Conservation (phyloP, 257 asterid species). For the Cinchona pubescens region DNA sequence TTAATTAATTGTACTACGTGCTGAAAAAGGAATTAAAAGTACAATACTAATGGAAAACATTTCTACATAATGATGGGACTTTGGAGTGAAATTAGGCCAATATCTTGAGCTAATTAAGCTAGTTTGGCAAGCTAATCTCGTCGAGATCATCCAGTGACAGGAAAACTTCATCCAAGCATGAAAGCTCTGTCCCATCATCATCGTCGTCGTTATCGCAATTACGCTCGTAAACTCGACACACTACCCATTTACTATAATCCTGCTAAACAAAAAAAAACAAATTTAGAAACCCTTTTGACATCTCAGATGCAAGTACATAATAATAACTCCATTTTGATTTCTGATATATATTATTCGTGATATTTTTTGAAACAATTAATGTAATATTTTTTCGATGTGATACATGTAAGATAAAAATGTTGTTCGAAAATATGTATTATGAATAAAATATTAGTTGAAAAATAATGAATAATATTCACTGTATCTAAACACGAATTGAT, state of each 20-base stretch:
- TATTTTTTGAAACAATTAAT: no score
- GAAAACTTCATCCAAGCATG: slow-evolving; percentile 96
- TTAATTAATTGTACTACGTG: neutral
- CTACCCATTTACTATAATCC: slow-evolving; percentile 86
- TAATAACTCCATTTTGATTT: no score
- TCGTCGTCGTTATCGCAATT: slow-evolving; percentile 39
- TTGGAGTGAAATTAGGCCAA: slow-evolving; percentile 22
- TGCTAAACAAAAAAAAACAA: slow-evolving; percentile 19
- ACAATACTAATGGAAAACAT: no score
- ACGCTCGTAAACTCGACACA: slow-evolving; percentile 76
- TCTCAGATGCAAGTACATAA: neutral
- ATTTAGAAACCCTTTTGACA: neutral
- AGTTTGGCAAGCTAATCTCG: slow-evolving; percentile 72
- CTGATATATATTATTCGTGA: no score
- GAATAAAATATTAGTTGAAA: no score
- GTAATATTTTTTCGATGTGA: no score
- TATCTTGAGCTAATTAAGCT: slow-evolving; percentile 12
- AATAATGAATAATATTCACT: no score
- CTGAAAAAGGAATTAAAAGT: slow-evolving; percentile 5
- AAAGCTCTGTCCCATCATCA: slow-evolving; percentile 70
- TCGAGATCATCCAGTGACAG: slow-evolving; percentile 84
- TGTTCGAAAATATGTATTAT: no score
- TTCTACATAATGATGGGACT: slow-evolving; percentile 11
- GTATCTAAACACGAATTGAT: no score
- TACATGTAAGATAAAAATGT: no score